Base-by-base conservation (phyloP, 2,329 filamentous ascomycete species). In the Pseudovirgaria hyperparasitica region DNA sequence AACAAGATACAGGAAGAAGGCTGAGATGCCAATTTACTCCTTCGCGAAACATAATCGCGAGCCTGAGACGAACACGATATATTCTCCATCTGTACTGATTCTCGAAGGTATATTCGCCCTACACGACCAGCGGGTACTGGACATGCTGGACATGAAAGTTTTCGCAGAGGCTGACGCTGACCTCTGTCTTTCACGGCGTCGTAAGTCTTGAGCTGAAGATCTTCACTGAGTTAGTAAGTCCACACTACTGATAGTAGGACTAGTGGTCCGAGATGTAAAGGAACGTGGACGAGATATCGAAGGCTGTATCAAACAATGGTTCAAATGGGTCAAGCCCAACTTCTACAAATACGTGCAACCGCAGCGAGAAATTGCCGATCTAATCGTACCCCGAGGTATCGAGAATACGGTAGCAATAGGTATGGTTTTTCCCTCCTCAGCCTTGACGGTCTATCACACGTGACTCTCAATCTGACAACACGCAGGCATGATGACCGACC, bases 231-330 rank as follows among this genome's bases (percentile, higher is more conserved):
- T 32, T 9, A 6, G 4, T 7, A 25, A 28, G 29, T 10, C 9
- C 9, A 11, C 21, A 5, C n/a, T 22, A 16, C 27, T 20, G 16
- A 50, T 27, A n/a, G 7, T 21, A 9, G 6, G 17, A 27, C 9
- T 23, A 85, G 79, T 92, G 39, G 62, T 84, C 19, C 79, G 90
- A 45, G 90, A 98, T 56, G 82, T 96, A 13, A 73, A 73, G 42
- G 82, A 93, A 43, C 75, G 90, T 44, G 87, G 82, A 3, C 72
- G 90, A 47, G 87, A 93, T 45, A 80, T 96, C 30, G 81, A 94
- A 48, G 90, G 90, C 21, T 87, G 86, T 45, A 86, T 98, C 52
- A 96, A 96, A 55, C 90, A 98, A 53, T 98, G 90, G 90, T 94
- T 96, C 51, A 63, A 62, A 8, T 98, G 81, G 49, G 90, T 98